phyloP scores from a whole-genome alignment of 2,329 filamentous ascomycete genomes.

The Monilinia polystroma region DNA sequence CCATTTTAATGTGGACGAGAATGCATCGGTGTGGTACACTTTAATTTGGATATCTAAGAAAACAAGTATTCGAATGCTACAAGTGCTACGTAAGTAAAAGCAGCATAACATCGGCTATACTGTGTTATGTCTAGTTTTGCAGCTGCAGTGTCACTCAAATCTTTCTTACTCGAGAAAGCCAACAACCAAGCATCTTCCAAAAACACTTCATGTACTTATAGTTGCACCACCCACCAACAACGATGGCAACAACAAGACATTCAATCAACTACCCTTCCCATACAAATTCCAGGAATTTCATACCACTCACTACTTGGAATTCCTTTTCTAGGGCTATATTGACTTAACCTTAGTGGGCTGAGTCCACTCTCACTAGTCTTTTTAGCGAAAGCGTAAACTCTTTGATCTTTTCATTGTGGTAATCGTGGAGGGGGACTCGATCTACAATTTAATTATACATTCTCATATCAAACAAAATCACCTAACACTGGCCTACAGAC shows the following conservation, averaged over 20 bases:
- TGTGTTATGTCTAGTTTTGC: not conserved
- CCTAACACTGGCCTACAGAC: not conserved
- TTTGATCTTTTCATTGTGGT: not conserved
- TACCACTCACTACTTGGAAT: not conserved
- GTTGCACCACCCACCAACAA: not conserved
- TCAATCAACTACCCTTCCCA: not conserved
- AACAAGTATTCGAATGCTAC: not conserved
- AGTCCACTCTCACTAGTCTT: conserved; percentile 2
- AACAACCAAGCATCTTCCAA: not conserved
- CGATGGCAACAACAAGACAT: not conserved
- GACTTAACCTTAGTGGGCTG: conserved; percentile 1
- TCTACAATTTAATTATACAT: not conserved
- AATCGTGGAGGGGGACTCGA: not conserved
- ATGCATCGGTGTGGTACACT: not conserved
- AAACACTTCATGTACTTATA: not conserved
- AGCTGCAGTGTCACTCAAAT: not conserved
- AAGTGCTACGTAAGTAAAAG: not conserved
- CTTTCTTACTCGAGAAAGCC: not conserved
- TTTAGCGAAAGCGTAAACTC: conserved; percentile 6
- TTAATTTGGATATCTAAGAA: not conserved
- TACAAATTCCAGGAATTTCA: not conserved
- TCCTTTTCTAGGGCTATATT: conserved; percentile 3
- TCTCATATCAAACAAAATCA: not conserved
- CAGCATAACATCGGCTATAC: not conserved
- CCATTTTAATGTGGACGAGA: not conserved